Percentiles rank a stretch among this genome's conserved stretches.
Conservation (phyloP, 73 alveolate species). For the Uronychia binucleata region DNA sequence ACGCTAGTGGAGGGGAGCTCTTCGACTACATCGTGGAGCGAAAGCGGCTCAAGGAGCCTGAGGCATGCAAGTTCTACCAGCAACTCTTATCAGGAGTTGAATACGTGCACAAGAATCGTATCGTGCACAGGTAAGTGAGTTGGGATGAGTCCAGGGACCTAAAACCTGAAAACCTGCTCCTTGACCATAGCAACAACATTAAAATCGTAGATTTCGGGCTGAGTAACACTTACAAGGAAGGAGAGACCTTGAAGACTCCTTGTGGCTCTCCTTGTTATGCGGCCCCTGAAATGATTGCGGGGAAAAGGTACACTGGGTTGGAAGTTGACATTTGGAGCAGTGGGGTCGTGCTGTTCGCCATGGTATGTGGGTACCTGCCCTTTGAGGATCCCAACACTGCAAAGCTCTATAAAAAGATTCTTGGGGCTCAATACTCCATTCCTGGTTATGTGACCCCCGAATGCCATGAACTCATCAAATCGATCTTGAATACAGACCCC, state of each 20-base stretch:
- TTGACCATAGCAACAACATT: conserved; percentile 68
- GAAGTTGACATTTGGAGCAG: conserved; percentile 89
- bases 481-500: conserved; percentile 66
- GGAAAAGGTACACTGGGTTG: conserved; percentile 72
- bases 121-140: conserved; percentile 75
- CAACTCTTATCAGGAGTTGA: conserved; percentile 89
- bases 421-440: conserved; percentile 65
- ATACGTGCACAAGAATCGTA: conserved; percentile 75
- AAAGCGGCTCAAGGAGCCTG: conserved; percentile 63
- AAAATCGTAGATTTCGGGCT: conserved; percentile 94
- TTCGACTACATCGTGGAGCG: conserved; percentile 76
- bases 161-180: conserved; percentile 89
- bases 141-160: conserved; percentile 73
- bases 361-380: conserved; percentile 94
- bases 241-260: conserved; percentile 68
- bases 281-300: conserved; percentile 91
- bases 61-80: conserved; percentile 87
- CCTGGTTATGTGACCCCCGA: conserved; percentile 65
- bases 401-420: conserved; percentile 79
- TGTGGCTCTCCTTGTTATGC: conserved; percentile 93
- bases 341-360: conserved; percentile 90
- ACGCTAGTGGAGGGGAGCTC: conserved; percentile 83
- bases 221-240: conserved; percentile 57
- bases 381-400: conserved; percentile 91
- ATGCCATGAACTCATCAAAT: conserved; percentile 59